Conservation (phyloP, 345 rosid genomes). For the Trapa incisa region DNA sequence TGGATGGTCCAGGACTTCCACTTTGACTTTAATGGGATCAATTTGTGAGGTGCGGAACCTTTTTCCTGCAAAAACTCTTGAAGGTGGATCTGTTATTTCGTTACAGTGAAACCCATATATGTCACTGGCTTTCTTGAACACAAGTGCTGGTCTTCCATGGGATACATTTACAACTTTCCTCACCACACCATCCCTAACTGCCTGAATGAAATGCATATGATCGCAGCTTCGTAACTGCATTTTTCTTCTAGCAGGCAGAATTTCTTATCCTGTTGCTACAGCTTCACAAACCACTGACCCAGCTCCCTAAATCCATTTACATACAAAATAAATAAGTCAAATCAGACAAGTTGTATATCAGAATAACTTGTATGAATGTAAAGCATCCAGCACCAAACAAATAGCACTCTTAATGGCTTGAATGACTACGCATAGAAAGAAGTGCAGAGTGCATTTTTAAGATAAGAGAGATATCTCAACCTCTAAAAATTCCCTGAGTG, state of each 20-base stretch:
- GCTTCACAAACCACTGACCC: neutral
- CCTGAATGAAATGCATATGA: slow-evolving; percentile 35
- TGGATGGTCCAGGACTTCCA: slow-evolving; percentile 10
- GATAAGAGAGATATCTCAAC: neutral
- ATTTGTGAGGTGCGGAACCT: slow-evolving; percentile 14
- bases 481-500: neutral
- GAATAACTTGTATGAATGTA: neutral
- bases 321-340: neutral
- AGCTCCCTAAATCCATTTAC: neutral
- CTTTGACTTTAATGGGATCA: slow-evolving; percentile 12
- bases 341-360: neutral
- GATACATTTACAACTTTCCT: slow-evolving; percentile 22
- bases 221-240: slow-evolving; percentile 41
- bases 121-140: slow-evolving; percentile 32
- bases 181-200: slow-evolving; percentile 25
- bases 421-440: neutral
- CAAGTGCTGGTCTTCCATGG: slow-evolving; percentile 32
- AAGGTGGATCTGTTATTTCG: slow-evolving; percentile 6
- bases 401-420: neutral
- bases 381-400: neutral
- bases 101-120: slow-evolving; percentile 21
- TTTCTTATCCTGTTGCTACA: neutral
- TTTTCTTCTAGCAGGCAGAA: neutral
- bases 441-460: too few relatives aligned
- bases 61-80: slow-evolving; percentile 15